A percentile compares a stretch with the other conserved stretches of the same genome.
Evolutionary conservation across 192 early-diverging fungal species (phyloP).

Genomic region (Entomortierella beljakovae): DNA sequence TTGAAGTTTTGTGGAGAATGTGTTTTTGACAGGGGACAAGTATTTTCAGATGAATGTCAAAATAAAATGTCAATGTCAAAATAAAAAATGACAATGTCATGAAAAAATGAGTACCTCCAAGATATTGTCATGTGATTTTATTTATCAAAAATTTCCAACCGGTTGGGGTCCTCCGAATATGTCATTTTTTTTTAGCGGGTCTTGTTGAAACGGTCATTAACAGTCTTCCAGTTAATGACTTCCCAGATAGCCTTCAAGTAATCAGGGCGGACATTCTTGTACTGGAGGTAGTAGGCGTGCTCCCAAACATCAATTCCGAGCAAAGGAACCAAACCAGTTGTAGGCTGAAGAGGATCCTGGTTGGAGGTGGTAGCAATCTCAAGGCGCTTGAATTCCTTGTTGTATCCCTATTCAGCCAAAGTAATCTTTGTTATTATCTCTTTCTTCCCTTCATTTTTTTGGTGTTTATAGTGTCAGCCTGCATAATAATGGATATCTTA

Average conservation of each 20-base stretch:
- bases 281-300: slow-evolving; percentile 97
- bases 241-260: slow-evolving; percentile 96
- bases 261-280: slow-evolving; percentile 97
- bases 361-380: slow-evolving; percentile 91
- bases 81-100: too few relatives aligned
- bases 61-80: background rate
- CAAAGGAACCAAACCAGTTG: slow-evolving; percentile 78
- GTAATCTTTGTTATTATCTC: background rate
- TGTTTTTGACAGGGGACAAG: background rate
- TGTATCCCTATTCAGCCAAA: slow-evolving; percentile 69
- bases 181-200: slow-evolving; percentile 56
- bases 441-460: too few relatives aligned
- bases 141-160: too few relatives aligned
- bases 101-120: background rate
- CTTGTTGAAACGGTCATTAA: slow-evolving; percentile 84
- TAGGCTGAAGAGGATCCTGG: slow-evolving; percentile 80
- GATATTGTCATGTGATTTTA: background rate
- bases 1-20: background rate
- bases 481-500: slow-evolving; percentile 52
- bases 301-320: slow-evolving; percentile 97
- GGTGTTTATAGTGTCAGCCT: too few relatives aligned
- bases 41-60: background rate
- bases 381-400: slow-evolving; percentile 78
- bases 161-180: background rate
- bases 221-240: slow-evolving; percentile 98